Percentiles rank a stretch among this genome's conserved stretches.
Conservation (phyloP, 106 monocot genomes). For the Apostasia ramifera region DNA sequence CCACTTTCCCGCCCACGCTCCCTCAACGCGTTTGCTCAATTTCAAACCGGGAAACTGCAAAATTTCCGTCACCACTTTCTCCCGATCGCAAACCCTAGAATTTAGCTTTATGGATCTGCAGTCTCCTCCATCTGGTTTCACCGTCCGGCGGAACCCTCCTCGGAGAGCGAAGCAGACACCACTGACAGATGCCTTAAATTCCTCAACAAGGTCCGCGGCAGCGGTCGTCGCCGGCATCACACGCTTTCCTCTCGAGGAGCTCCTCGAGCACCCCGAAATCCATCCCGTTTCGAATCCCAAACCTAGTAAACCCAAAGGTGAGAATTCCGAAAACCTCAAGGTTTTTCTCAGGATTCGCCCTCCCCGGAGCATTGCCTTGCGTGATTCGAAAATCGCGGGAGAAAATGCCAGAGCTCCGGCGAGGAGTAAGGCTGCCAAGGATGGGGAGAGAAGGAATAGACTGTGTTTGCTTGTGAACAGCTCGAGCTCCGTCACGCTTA, state of each 20-base stretch:
- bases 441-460: conserved; percentile 11
- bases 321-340: conserved; percentile 36
- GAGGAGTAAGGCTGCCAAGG: conserved; percentile 6
- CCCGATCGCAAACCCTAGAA: not conserved
- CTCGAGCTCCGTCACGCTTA: conserved; percentile 51
- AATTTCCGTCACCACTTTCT: no score
- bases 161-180: conserved; percentile 39
- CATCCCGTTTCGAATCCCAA: not conserved
- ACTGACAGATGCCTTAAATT: not conserved
- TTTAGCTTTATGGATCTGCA: conserved; percentile 9
- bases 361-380: not conserved
- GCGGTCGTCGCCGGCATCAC: conserved; percentile 10
- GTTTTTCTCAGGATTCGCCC: conserved; percentile 84
- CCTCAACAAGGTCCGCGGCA: conserved; percentile 4
- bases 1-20: no score
- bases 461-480: conserved; percentile 42
- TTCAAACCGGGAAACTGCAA: no score
- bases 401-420: conserved; percentile 3
- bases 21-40: no score
- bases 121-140: conserved; percentile 24
- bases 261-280: conserved; percentile 11
- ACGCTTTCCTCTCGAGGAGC: conserved; percentile 30
- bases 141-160: conserved; percentile 58
- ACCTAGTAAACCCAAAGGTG: not conserved
- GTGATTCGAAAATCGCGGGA: not conserved